Conservation (phyloP, 2,329 filamentous ascomycete species). For the Alternaria ethzedia region DNA sequence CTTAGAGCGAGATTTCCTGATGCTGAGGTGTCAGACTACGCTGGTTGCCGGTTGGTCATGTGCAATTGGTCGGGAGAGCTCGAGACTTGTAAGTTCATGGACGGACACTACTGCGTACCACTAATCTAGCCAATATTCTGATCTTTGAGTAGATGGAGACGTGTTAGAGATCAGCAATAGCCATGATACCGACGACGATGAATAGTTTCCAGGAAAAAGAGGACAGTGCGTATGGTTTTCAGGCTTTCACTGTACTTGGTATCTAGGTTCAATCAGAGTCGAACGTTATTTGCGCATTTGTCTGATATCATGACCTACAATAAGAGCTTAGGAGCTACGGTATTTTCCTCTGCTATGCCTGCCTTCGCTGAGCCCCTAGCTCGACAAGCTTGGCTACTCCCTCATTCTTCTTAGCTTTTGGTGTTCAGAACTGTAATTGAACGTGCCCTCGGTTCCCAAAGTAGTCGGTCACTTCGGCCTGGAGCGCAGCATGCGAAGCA, state of each 20-base stretch:
- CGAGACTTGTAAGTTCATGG: not conserved
- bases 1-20: not conserved
- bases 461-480: not conserved
- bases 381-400: not conserved
- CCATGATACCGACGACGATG: not conserved
- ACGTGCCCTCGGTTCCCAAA: not conserved
- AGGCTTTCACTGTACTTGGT: not conserved
- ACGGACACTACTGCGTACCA: not conserved
- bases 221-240: not conserved
- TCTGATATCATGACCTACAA: not conserved
- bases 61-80: not conserved
- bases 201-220: not conserved
- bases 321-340: not conserved
- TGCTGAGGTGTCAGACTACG: not conserved
- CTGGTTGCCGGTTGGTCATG: not conserved
- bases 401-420: not conserved
- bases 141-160: not conserved
- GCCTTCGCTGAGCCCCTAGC: not conserved
- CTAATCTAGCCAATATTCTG: not conserved
- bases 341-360: not conserved
- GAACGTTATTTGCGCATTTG: not conserved
- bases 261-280: not conserved
- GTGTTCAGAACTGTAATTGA: not conserved
- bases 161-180: not conserved
- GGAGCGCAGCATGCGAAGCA: not conserved